Base-by-base conservation (phyloP, 768 basidiomycete species). In the Serpula lacrymans region DNA sequence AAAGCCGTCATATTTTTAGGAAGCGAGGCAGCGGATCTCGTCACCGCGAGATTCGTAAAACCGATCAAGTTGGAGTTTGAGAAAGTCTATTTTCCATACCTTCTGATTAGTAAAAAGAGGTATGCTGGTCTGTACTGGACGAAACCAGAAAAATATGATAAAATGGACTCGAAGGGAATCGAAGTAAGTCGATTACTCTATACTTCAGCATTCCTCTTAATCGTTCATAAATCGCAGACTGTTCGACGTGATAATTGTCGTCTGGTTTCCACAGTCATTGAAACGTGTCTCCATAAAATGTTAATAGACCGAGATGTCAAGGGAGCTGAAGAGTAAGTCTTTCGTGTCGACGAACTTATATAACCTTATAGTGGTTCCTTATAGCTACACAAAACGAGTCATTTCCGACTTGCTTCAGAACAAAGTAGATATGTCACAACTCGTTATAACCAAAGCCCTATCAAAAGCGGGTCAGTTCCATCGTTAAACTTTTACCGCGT, bases 61-160 rank as follows among this genome's bases (percentile, higher is more conserved):
- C 96, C 95, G 0, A 98, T 98, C 71, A 98, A 98, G 62, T 80
- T 99, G 20, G 95, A 99, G 63, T 99, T 99, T 65, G 96, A 99
- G 60, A 98, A 99, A 60, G 94, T 98, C 5, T 99, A 99, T 65
- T 98, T 88, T 61, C 96, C 96, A 4, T 99, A 98, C 63, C 65
- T 99, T 39, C 82, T 99, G 35, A 99, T 99, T 65, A 98, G 72
- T 74, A 99, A 99, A 68, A 99, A 99, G 67, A 83, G 96, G 32
- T 99, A 99, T 63, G 96, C 96, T 2, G 96, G 96, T 5, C 66
- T 98, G 42, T 98, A 99, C 59, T 99, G 96, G 96, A 98, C 96
- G 2, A 83, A 80, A 48, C 69, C 84, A 10, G 94, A 97, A 29
- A 96, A 92, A 58, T 95, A 88, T 52, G 96, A 99, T 63, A 98